Base-by-base conservation (phyloP, 2,329 filamentous ascomycete genomes). In the Trichothecium roseum region DNA sequence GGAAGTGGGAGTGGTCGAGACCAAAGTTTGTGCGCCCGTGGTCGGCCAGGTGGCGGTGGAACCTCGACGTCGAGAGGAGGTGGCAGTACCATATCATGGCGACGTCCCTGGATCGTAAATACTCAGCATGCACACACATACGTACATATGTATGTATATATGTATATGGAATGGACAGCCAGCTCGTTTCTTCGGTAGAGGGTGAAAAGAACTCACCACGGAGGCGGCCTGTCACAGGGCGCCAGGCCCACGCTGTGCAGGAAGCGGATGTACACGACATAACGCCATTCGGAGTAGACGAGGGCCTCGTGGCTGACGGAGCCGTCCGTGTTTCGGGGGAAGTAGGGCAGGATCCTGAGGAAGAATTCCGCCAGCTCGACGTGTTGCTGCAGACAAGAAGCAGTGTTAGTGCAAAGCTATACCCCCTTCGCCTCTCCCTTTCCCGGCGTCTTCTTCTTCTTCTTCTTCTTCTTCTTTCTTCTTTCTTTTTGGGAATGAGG, bases 71-170 rank as follows among this genome's bases (percentile, higher is more conserved):
- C 2, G 40, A 41, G n/a, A 42, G 36, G 12, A 45, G 35, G 28
- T 45, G 43, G 26, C 42, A 42, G 34, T 44, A 45, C 43, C 42
- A 44, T 13, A 45, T 40, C 4, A 45, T 36, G 10, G 43, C 43
- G 1, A 45, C 38, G 13, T 45, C 43, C 40, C 43, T 45, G 16
- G 12, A n/a, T n/a, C n/a, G n/a, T n/a, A n/a, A n/a, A n/a, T n/a
- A n/a, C n/a, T n/a, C n/a, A n/a, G n/a, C n/a, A n/a, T n/a, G n/a
- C n/a, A n/a, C n/a, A n/a, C n/a, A n/a, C n/a, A n/a, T n/a, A n/a
- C n/a, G n/a, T n/a, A n/a, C n/a, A 3, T 3, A 9, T 3, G 7
- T 28, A 9, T 16, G n/a, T 28, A n/a, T 33, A 6, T 4, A 17
- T 13, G 4, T 12, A 28, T 5, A n/a, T 9, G 9, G 17, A 14